Conservation (phyloP, 2,329 filamentous ascomycete species). For the Amphichorda felina region DNA sequence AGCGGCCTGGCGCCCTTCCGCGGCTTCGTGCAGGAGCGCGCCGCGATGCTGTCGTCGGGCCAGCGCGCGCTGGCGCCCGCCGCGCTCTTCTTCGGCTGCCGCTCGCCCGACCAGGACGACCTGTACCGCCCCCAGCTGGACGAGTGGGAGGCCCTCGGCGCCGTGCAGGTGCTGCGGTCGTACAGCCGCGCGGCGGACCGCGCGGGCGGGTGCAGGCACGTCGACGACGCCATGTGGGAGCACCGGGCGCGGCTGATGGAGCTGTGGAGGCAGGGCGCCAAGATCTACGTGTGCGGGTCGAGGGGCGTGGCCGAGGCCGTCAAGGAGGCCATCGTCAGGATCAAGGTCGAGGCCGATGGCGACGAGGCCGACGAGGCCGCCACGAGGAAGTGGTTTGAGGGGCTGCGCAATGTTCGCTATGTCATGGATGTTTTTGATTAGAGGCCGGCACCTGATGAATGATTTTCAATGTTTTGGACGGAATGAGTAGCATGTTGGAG, state of each 20-base stretch:
- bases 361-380: slow-evolving; percentile 24
- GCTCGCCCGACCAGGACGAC: slow-evolving; percentile 26
- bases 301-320: slow-evolving; percentile 28
- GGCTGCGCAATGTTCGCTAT: slow-evolving; percentile 36
- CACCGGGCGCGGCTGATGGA: slow-evolving; percentile 15
- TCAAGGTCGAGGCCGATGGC: slow-evolving; percentile 9
- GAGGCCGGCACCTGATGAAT: no score
- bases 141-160: slow-evolving; percentile 31
- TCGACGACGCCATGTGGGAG: slow-evolving; percentile 20
- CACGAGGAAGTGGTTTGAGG: slow-evolving; percentile 30
- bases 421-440: slow-evolving; percentile 46
- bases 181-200: slow-evolving; percentile 23
- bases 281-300: slow-evolving; percentile 51
- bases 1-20: slow-evolving; percentile 47
- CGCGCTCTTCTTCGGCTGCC: slow-evolving; percentile 38
- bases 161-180: slow-evolving; percentile 44
- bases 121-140: slow-evolving; percentile 30
- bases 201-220: slow-evolving; percentile 27
- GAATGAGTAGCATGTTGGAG: no score
- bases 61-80: slow-evolving; percentile 38
- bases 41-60: slow-evolving; percentile 28
- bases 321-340: slow-evolving; percentile 14
- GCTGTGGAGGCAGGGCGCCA: slow-evolving; percentile 27
- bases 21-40: slow-evolving; percentile 46
- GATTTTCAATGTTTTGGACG: no score